Percentiles rank a stretch among this genome's conserved stretches.
These are phyloP conservation scores for Curvularia sp. DNA, from an alignment of 2,329 filamentous ascomycete genomes.

Conservation along the genomic window DNA sequence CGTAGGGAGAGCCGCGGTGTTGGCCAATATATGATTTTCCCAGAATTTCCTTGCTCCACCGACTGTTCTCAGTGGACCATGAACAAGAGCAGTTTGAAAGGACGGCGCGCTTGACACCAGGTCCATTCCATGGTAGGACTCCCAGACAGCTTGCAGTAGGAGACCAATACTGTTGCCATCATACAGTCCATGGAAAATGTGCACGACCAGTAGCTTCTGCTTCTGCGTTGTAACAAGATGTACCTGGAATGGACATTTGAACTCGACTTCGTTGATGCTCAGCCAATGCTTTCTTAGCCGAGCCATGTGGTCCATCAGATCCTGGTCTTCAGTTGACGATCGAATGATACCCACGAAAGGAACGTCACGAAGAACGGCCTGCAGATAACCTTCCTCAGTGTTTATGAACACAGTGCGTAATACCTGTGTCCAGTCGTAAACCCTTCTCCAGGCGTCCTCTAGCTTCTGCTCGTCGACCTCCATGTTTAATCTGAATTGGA, in stretches of 20 bases:
- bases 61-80: slow-evolving; percentile 68
- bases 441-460: slow-evolving; percentile 62
- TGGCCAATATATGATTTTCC: slow-evolving; percentile 61
- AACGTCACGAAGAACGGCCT: slow-evolving; percentile 66
- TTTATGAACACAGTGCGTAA: slow-evolving; percentile 75
- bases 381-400: slow-evolving; percentile 77
- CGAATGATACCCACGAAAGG: slow-evolving; percentile 22
- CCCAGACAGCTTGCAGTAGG: slow-evolving; percentile 66
- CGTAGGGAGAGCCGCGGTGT: slow-evolving; percentile 40
- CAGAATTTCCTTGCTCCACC: slow-evolving; percentile 70
- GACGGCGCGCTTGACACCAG: slow-evolving; percentile 52
- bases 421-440: slow-evolving; percentile 65
- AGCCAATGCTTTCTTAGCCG: slow-evolving; percentile 61
- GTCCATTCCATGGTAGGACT: slow-evolving; percentile 56
- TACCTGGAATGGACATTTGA: slow-evolving; percentile 62
- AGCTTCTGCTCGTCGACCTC: slow-evolving; percentile 59
- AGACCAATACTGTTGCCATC: slow-evolving; percentile 80
- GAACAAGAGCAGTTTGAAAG: slow-evolving; percentile 71
- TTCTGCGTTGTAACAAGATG: slow-evolving; percentile 49
- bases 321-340: slow-evolving; percentile 30
- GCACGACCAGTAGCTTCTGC: slow-evolving; percentile 61
- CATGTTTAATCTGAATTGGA: slow-evolving; percentile 64
- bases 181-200: slow-evolving; percentile 86
- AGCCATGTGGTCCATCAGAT: slow-evolving; percentile 35
- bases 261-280: slow-evolving; percentile 56